phyloP scores from a whole-genome alignment of 2,329 filamentous ascomycete genomes.

The Fonsecaea multimorphosa region DNA sequence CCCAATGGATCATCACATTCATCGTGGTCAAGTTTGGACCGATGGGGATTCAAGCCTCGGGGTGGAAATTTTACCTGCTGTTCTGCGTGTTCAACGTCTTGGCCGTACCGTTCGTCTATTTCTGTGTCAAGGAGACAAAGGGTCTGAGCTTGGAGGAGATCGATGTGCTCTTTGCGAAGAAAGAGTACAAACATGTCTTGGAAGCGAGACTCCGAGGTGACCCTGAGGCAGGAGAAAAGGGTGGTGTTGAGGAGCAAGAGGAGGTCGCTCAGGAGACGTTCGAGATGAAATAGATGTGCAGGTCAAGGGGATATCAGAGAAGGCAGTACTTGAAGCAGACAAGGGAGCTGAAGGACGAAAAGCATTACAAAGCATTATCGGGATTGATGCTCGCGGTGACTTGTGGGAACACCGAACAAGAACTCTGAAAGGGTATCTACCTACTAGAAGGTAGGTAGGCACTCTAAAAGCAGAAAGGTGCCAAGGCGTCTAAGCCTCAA shows the following conservation, averaged over 20 bases:
- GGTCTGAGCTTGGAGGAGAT: conserved; percentile 62
- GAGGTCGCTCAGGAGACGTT: conserved; percentile 18
- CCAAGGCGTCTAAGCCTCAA: no score
- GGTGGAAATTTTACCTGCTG: conserved; percentile 55
- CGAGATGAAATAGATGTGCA: conserved; percentile 16
- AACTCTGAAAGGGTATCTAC: no score
- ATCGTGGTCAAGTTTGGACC: conserved; percentile 35
- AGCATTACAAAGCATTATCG: no score
- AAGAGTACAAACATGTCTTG: conserved; percentile 31
- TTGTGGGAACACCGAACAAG: no score
- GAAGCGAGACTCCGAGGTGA: conserved; percentile 29
- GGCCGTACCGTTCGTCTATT: conserved; percentile 59
- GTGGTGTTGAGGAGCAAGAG: conserved; percentile 7
- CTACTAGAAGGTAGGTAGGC: no score
- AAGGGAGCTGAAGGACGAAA: background rate
- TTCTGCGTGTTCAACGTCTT: conserved; percentile 53
- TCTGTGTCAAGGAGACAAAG: conserved; percentile 62
- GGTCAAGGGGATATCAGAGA: background rate
- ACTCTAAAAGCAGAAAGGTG: no score
- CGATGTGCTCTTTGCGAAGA: conserved; percentile 57
- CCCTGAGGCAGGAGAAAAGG: conserved; percentile 21
- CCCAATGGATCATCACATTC: conserved; percentile 51
- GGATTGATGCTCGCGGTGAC: no score
- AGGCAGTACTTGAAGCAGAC: background rate
- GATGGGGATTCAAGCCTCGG: conserved; percentile 41